Evolutionary conservation across 2,329 filamentous ascomycete genomes (phyloP).

Genomic region (Aureobasidium lini): DNA sequence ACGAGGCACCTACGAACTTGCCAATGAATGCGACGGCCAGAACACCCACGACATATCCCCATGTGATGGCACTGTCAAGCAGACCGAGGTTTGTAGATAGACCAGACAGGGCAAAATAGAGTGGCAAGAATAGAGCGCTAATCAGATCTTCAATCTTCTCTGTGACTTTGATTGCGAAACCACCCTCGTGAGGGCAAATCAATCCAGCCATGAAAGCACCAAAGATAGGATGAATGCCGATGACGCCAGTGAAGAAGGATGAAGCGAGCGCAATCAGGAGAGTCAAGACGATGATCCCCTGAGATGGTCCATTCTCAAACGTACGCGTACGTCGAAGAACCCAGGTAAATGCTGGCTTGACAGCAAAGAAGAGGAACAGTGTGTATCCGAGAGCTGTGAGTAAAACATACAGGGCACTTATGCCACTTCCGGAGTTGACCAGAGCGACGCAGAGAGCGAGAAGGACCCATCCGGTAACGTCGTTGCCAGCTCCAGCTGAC

Average conservation of each 20-base stretch:
- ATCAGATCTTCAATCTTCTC: constrained; percentile 94
- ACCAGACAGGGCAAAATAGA: constrained; percentile 91
- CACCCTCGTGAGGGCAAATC: constrained; percentile 82
- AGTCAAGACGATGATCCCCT: constrained; percentile 75
- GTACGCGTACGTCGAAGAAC: constrained; percentile 65
- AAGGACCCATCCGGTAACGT: constrained; percentile 85
- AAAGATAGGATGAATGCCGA: constrained; percentile 91
- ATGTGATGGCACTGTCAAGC: constrained; percentile 71
- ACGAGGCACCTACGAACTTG: constrained; percentile 74
- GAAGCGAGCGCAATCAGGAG: constrained; percentile 70
- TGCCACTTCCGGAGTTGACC: constrained; percentile 75
- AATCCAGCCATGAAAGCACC: constrained; percentile 84
- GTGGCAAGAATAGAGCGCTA: constrained; percentile 71
- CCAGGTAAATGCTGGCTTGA: constrained; percentile 70
- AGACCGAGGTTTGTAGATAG: constrained; percentile 82
- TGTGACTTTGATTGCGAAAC: constrained; percentile 83
- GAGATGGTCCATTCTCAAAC: constrained; percentile 80
- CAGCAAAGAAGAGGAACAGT: constrained; percentile 63
- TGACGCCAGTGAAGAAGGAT: constrained; percentile 81
- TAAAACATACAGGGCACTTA: constrained; percentile 79
- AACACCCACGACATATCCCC: constrained; percentile 83
- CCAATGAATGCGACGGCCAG: constrained; percentile 73
- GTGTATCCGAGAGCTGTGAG: constrained; percentile 68
- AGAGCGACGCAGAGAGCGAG: constrained; percentile 88
- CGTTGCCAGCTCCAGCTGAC: constrained; percentile 86